Percentiles rank a stretch among this genome's conserved stretches.
These are phyloP conservation scores for Kluyveromyces lactis DNA, from an alignment of 805 yeast species.

Conservation along the genomic window DNA sequence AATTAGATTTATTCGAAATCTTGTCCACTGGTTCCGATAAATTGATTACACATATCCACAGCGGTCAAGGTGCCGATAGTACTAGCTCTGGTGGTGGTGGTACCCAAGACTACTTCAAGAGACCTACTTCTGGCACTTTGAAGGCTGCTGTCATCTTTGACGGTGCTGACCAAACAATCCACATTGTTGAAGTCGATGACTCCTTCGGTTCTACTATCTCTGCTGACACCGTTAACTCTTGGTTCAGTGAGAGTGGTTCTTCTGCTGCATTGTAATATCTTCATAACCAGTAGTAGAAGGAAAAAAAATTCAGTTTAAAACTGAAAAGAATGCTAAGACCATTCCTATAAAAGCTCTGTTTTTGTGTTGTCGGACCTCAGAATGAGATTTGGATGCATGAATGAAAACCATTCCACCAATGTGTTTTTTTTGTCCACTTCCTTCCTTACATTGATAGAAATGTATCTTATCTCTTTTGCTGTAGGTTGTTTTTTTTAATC, in stretches of 20 bases:
- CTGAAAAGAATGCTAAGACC: no score
- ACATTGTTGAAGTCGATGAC: slow-evolving; percentile 54
- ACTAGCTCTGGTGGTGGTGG: slow-evolving; percentile 73
- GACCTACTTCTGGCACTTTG: slow-evolving; percentile 72
- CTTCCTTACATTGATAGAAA: no score
- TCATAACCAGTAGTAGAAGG: no score
- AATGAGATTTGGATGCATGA: no score
- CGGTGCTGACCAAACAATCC: slow-evolving; percentile 37
- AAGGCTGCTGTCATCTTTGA: slow-evolving; percentile 88
- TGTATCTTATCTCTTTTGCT: no score
- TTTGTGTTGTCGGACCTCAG: no score
- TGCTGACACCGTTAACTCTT: slow-evolving; percentile 45
- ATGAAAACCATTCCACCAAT: no score
- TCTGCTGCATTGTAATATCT: slow-evolving; percentile 20
- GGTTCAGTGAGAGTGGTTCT: slow-evolving; percentile 51
- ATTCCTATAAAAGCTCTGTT: no score
- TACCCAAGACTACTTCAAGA: slow-evolving; percentile 72
- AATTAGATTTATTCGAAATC: slow-evolving; percentile 89
- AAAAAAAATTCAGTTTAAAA: no score
- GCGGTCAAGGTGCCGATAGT: slow-evolving; percentile 63
- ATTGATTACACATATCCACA: slow-evolving; percentile 76
- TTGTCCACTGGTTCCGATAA: slow-evolving; percentile 66
- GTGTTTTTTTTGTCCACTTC: no score
- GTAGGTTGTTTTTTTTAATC: no score
- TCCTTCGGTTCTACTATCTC: slow-evolving; percentile 48